Evolutionary conservation across 495 filamentous ascomycete genomes (phyloP).

Genomic region (Trichoderma erinaceum): DNA sequence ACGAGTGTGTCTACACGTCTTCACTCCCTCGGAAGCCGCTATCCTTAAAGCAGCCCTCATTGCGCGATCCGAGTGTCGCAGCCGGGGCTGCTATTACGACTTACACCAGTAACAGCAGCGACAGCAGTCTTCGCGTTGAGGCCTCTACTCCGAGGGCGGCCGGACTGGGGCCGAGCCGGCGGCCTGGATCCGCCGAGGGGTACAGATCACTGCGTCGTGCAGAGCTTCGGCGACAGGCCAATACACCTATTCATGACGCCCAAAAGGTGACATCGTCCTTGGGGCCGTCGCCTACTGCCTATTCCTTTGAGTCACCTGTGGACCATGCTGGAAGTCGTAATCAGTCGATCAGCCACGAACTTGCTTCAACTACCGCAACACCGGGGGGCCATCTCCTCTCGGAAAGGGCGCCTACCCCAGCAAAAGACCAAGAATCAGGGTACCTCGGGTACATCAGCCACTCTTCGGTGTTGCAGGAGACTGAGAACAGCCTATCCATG

Average conservation of each 20-base stretch:
- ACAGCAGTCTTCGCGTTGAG: background rate
- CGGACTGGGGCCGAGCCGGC: background rate
- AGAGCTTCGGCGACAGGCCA: background rate
- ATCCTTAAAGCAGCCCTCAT: background rate
- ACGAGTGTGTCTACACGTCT: constrained; percentile 4
- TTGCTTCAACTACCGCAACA: background rate
- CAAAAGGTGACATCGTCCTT: background rate
- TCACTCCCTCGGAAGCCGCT: background rate
- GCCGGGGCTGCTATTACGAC: background rate
- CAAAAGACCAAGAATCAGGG: constrained; percentile 20
- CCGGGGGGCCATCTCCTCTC: background rate
- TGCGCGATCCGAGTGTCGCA: background rate
- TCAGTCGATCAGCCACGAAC: background rate
- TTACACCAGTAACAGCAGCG: background rate
- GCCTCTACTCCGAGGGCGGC: background rate
- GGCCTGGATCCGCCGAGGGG: background rate
- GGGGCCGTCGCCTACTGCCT: background rate
- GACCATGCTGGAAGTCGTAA: background rate
- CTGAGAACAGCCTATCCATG: constrained; percentile 26
- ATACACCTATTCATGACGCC: background rate
- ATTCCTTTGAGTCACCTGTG: background rate
- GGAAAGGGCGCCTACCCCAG: background rate
- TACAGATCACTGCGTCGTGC: constrained; percentile 1
- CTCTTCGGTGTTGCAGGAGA: constrained; percentile 42
- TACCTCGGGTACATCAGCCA: constrained; percentile 49